Evolutionary conservation across 352 stramenopile species (phyloP).

Genomic region (Plasmopara muralis): DNA sequence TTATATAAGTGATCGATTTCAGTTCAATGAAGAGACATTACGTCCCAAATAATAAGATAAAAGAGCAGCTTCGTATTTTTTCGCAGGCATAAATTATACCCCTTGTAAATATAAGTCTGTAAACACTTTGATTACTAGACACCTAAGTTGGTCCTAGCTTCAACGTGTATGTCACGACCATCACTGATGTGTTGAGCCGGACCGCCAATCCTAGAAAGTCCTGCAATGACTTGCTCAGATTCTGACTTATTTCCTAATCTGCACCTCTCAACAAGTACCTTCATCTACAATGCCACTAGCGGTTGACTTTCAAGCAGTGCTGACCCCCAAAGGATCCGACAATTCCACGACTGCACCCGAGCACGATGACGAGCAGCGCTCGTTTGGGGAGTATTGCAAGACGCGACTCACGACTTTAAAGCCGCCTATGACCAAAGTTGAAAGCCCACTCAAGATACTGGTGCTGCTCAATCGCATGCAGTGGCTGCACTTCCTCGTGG

Average conservation of each 20-base stretch:
- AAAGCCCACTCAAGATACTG: conserved; percentile 25
- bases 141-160: not conserved
- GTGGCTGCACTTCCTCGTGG: conserved; percentile 32
- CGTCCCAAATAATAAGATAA: no score
- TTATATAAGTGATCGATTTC: no score
- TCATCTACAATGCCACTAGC: conserved; percentile 16
- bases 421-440: conserved; percentile 24
- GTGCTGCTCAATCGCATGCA: conserved; percentile 30
- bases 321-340: conserved; percentile 24
- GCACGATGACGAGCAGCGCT: conserved; percentile 22
- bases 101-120: no score
- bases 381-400: conserved; percentile 29
- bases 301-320: conserved; percentile 24
- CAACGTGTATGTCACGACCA: not conserved
- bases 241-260: not conserved
- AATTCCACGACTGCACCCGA: conserved; percentile 9
- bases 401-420: conserved; percentile 41
- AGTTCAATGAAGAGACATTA: no score
- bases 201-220: not conserved
- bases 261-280: conserved; percentile 1
- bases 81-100: no score
- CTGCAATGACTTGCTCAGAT: not conserved
- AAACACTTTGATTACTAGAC: no score
- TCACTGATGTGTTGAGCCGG: conserved; percentile 1
- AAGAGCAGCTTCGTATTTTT: no score